Base-by-base conservation (phyloP, 1,139 yeast genomes). In the Yamadazyma triangularis region DNA sequence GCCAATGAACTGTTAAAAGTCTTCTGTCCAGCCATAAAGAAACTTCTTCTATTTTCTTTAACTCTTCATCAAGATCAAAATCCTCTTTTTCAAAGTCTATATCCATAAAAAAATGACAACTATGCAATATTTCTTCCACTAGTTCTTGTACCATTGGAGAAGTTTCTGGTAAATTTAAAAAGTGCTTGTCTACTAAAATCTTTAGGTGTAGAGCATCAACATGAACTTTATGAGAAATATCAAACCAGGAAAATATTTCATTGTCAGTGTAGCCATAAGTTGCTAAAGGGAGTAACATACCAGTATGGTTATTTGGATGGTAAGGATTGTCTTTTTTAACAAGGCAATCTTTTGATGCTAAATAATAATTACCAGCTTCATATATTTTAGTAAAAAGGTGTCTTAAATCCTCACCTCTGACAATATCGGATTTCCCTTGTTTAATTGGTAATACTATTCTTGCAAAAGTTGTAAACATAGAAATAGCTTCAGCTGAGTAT, bases 191-290 rank as follows among this genome's bases (percentile, higher is more conserved):
- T 3, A 14, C 23, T 23, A 30, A 18, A 8, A 30, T 6, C 5
- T 16, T 12, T 9, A 30, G 23, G 22, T 30, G 26, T n/a, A 30
- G n/a, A n/a, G 33, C 33, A 11, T 22, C 25, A 10, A 30, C 11
- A 19, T 30, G 33, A 13, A 26, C 13, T 14, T 25, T 26, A 19
- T 30, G 26, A 6, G 33, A 30, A 8, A 26, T 9, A 22, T 30
- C 33, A 25, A 10, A 30, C 33, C 33, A 30, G 11, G 33, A 30
- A 16, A 26, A 30, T 11, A 30, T 30, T 10, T 20, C 11, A 16
- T 19, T 23, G 13, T 13, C 15, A 13, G 19, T 27, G 14, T 30
- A 30, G 5, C 33, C 33, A 13, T 30, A 30, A 10, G 30, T 23
- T 15, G 26, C 33, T 24, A 11, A 13, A 10, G 33, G 33, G 11